These are phyloP conservation scores for Xylariaceae sp. DNA, from an alignment of 2,329 filamentous ascomycete genomes.

Conservation along the genomic window DNA sequence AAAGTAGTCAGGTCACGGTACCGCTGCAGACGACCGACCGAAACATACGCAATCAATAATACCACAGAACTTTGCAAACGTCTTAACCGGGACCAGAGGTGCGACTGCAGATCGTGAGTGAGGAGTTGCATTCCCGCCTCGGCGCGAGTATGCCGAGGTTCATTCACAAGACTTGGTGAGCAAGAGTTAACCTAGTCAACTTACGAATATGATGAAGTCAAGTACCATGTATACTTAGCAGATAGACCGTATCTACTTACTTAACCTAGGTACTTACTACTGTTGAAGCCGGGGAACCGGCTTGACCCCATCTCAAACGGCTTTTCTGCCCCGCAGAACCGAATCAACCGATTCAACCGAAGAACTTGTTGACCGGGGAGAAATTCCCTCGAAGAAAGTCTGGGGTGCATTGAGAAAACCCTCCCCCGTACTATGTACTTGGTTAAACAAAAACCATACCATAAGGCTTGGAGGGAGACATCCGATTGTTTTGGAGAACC, in stretches of 20 bases:
- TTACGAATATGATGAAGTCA: no score
- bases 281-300: background rate
- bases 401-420: no score
- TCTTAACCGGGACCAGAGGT: background rate
- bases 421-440: no score
- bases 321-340: slow-evolving; percentile 16
- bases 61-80: background rate
- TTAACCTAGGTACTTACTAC: background rate
- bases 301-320: slow-evolving; percentile 9
- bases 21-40: background rate
- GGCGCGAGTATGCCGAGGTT: no score
- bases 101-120: background rate
- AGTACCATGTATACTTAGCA: no score
- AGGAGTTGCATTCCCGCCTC: background rate
- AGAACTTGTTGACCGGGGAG: background rate
- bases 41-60: background rate
- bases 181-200: no score
- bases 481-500: no score
- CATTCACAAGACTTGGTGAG: no score
- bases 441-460: no score
- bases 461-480: no score
- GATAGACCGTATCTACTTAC: background rate
- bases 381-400: no score
- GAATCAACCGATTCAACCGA: background rate
- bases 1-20: no score